Evolutionary conservation across 257 asterid genomes (phyloP).

Genomic region (Forsythia viridissima): DNA sequence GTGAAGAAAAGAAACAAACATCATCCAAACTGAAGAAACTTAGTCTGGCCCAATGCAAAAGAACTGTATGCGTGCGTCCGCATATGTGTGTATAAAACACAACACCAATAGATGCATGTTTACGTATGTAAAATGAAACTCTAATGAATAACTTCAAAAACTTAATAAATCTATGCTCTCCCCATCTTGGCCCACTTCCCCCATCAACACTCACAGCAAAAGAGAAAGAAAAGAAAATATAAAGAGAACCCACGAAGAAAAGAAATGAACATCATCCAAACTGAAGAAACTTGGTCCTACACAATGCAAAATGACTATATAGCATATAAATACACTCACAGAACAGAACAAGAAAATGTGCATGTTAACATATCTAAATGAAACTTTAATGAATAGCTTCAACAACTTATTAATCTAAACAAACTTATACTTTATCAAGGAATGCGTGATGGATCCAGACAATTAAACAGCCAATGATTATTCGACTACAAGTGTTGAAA

Average conservation of each 20-base stretch:
- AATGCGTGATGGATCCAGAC: neutral
- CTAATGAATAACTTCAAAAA: neutral
- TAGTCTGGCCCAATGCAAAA: neutral
- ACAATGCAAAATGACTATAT: neutral
- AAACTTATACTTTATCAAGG: neutral
- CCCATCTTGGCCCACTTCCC: neutral
- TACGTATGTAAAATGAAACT: no score
- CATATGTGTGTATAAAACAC: neutral
- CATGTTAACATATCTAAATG: neutral
- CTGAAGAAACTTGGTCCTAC: neutral
- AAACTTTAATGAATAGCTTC: constrained; percentile 4
- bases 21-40: neutral
- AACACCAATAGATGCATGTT: no score
- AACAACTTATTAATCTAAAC: neutral
- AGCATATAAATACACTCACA: neutral
- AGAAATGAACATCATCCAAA: neutral
- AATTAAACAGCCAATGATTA: neutral
- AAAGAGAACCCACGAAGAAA: neutral
- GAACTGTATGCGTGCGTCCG: neutral
- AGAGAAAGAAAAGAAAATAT: neutral
- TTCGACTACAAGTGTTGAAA: neutral
- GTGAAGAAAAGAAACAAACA: neutral
- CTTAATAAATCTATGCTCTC: neutral
- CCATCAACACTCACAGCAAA: neutral
- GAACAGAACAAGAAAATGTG: neutral